These are phyloP conservation scores for Ascocoryne sarcoides DNA, from an alignment of 2,329 filamentous ascomycete species.

Conservation along the genomic window DNA sequence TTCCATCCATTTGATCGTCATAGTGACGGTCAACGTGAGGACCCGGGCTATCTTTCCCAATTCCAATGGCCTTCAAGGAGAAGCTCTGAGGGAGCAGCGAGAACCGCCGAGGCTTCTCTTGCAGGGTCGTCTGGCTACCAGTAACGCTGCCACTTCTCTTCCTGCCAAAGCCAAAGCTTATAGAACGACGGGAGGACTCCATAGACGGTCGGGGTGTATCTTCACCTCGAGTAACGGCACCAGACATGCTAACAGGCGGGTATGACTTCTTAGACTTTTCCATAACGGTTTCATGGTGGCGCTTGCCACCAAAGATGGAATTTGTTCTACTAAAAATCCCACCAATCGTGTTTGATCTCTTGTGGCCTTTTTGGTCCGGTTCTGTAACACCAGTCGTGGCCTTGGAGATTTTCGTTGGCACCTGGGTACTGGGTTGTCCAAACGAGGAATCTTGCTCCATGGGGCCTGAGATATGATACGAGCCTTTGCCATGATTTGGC, in stretches of 20 bases:
- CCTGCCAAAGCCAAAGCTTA: slow-evolving; percentile 59
- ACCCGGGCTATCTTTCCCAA: slow-evolving; percentile 41
- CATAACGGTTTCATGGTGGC: slow-evolving; percentile 36
- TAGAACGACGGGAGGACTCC: slow-evolving; percentile 66
- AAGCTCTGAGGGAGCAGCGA: slow-evolving; percentile 60
- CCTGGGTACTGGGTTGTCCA: slow-evolving; percentile 49
- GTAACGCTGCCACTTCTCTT: slow-evolving; percentile 60
- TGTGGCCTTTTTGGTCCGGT: slow-evolving; percentile 43
- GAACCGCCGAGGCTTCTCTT: slow-evolving; percentile 57
- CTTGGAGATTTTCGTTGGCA: slow-evolving; percentile 40
- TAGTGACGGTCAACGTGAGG: slow-evolving; percentile 15
- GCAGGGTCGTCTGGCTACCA: slow-evolving; percentile 42
- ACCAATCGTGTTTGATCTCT: slow-evolving; percentile 66
- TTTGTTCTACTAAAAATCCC: slow-evolving; percentile 77
- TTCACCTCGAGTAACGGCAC: slow-evolving; percentile 39
- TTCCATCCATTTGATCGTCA: slow-evolving; percentile 19
- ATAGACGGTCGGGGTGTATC: slow-evolving; percentile 48
- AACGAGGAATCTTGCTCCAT: slow-evolving; percentile 44
- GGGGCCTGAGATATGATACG: slow-evolving; percentile 63
- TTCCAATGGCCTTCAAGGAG: slow-evolving; percentile 55
- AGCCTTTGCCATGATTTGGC: slow-evolving; percentile 47
- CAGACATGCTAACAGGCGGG: slow-evolving; percentile 85
- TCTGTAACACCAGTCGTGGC: slow-evolving; percentile 44
- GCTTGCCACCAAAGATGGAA: slow-evolving; percentile 63
- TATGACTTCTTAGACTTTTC: slow-evolving; percentile 62